Evolutionary conservation across 495 filamentous ascomycete genomes (phyloP).

Genomic region (Neurospora intermedia): DNA sequence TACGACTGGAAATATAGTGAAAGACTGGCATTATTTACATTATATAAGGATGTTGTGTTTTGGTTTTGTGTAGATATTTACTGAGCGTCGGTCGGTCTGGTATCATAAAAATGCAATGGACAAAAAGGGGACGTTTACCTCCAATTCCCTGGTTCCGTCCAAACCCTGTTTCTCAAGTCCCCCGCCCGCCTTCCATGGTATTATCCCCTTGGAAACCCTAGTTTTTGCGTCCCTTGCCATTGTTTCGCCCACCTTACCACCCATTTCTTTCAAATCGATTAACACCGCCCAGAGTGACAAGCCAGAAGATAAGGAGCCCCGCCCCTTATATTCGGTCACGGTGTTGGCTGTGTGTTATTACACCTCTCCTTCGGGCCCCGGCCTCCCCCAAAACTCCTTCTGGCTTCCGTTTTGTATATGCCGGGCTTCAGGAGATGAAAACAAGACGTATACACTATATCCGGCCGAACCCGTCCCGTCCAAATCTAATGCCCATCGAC

Average conservation of each 20-base stretch:
- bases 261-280: background rate
- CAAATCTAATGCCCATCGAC: too few relatives aligned
- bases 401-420: background rate
- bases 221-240: background rate
- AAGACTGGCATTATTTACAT: background rate
- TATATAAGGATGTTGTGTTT: background rate
- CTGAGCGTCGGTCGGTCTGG: background rate
- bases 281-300: background rate
- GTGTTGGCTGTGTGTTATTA: too few relatives aligned
- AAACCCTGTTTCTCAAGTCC: too few relatives aligned
- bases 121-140: background rate
- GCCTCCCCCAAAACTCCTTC: background rate
- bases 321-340: background rate
- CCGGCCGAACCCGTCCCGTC: background rate
- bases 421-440: background rate
- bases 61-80: background rate
- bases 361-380: too few relatives aligned
- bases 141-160: background rate
- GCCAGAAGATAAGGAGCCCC: background rate
- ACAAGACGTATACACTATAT: background rate
- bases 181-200: too few relatives aligned
- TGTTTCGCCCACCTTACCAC: background rate
- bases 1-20: background rate
- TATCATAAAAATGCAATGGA: background rate
- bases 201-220: background rate